A percentile compares a stretch with the other conserved stretches of the same genome.
Conservation (phyloP, 2,329 filamentous ascomycete genomes). For the Neurospora sp. region DNA sequence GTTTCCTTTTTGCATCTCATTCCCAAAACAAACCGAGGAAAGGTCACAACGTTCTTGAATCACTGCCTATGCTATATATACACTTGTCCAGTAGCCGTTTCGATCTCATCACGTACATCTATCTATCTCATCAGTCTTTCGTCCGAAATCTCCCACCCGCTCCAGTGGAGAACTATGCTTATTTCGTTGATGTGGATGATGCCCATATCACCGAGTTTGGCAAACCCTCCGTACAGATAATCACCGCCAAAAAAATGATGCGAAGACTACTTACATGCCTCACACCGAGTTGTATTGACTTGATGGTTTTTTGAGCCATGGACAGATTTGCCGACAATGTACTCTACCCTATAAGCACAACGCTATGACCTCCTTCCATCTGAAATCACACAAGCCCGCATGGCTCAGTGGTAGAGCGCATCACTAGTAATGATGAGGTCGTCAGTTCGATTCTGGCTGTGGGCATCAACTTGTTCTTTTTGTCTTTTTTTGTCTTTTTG, state of each 20-base stretch:
- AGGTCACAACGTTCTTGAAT: neutral
- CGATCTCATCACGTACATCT: neutral
- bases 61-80: neutral
- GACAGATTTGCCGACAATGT: no score
- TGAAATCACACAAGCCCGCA: neutral
- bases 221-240: no score
- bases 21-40: no score
- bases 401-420: neutral
- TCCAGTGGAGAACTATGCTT: neutral
- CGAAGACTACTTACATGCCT: no score
- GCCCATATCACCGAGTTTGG: no score
- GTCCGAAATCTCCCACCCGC: neutral
- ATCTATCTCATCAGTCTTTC: neutral
- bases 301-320: no score
- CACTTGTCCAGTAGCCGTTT: neutral
- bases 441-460: neutral
- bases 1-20: no score
- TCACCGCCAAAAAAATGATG: no score
- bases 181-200: neutral
- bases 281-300: no score
- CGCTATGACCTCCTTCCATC: neutral
- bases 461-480: neutral
- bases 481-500: no score
- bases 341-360: neutral
- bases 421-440: neutral